These are phyloP conservation scores for Prunus mongolica DNA, from an alignment of 306 rosid species.

Conservation along the genomic window DNA sequence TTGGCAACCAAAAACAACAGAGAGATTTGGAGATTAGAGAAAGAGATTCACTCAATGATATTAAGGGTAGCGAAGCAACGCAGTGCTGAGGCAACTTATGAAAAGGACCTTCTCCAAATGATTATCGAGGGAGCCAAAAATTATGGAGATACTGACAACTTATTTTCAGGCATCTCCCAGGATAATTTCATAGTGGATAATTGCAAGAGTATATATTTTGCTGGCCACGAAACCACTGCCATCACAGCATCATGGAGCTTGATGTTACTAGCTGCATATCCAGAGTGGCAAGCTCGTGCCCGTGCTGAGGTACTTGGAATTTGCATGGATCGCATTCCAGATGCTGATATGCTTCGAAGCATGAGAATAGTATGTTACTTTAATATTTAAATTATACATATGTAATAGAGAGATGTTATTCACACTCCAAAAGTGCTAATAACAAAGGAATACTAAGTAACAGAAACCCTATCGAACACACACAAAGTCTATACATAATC, in stretches of 20 bases:
- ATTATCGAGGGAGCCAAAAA: constrained; percentile 54
- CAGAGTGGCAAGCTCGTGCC: constrained; percentile 34
- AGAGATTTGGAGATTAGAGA: constrained; percentile 56
- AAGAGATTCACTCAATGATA: constrained; percentile 47
- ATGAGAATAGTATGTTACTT: constrained; percentile 22
- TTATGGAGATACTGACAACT: constrained; percentile 8
- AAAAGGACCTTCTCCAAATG: constrained; percentile 70
- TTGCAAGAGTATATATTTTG: constrained; percentile 27
- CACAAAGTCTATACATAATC: neutral
- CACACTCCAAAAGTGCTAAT: no score
- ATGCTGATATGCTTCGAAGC: constrained; percentile 28
- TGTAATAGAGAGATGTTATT: no score
- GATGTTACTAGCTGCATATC: constrained; percentile 29
- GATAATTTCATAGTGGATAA: constrained; percentile 51
- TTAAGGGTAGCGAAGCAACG: constrained; percentile 42
- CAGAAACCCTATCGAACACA: no score
- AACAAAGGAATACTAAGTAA: no score
- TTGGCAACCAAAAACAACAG: constrained; percentile 54
- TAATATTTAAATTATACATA: neutral
- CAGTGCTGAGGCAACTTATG: constrained; percentile 16
- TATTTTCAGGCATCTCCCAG: constrained; percentile 12
- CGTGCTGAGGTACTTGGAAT: constrained; percentile 20
- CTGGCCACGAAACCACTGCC: constrained; percentile 9
- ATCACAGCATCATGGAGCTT: constrained; percentile 26
- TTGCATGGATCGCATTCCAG: neutral